Evolutionary conservation across 2,329 filamentous ascomycete species (phyloP).

Genomic region (Fusarium humuli): DNA sequence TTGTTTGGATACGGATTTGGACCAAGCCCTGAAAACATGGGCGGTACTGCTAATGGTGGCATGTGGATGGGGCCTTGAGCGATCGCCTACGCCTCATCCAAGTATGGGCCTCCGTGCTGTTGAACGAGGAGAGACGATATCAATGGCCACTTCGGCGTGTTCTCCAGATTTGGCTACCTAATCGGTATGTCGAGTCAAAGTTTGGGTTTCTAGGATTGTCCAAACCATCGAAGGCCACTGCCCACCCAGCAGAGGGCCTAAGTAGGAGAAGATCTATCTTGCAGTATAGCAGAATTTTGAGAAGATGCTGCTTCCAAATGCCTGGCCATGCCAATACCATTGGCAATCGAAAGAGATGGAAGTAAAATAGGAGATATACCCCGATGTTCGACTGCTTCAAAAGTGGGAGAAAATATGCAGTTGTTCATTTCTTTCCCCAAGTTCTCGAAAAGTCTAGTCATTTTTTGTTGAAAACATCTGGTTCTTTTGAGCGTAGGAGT

Average conservation of each 20-base stretch:
- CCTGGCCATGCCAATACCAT: not conserved
- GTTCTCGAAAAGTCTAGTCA: constrained; percentile 6
- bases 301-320: not conserved
- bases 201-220: not conserved
- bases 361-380: not conserved
- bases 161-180: not conserved
- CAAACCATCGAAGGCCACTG: not conserved
- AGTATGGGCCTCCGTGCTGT: constrained; percentile 1
- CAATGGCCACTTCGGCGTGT: not conserved
- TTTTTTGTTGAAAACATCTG: constrained; percentile 6
- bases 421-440: constrained; percentile 12
- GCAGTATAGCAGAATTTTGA: not conserved
- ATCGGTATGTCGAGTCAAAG: not conserved
- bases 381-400: constrained; percentile 1
- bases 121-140: constrained; percentile 11
- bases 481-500: not conserved
- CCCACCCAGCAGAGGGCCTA: not conserved
- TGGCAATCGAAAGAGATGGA: not conserved
- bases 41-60: constrained; percentile 39
- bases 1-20: constrained; percentile 50
- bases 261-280: not conserved
- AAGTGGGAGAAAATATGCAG: constrained; percentile 5
- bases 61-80: constrained; percentile 48
- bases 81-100: not conserved
- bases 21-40: constrained; percentile 47